Base-by-base conservation (phyloP, 306 rosid genomes). In the Notholithocarpus densiflorus region DNA sequence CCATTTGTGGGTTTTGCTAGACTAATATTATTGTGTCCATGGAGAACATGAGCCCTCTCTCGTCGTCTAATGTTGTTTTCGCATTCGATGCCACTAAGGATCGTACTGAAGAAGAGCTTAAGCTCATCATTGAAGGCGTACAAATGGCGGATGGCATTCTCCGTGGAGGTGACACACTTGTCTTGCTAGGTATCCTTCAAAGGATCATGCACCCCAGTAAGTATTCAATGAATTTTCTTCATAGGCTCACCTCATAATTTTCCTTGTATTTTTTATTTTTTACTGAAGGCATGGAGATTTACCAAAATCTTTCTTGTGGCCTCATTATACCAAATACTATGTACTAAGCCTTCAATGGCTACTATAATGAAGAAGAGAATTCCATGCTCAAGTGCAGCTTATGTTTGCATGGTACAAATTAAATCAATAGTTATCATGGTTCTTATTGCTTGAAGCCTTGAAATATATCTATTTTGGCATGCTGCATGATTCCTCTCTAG, bases 181-280 rank as follows among this genome's bases (percentile, higher is more conserved):
- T 93, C 68, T 83, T 88, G 70, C 87, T 94, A 5, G 90, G 89
- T 45, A 77, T 93, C 71, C 76, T 89, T 82, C 91, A 88, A 31
- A 88, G 62, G 81, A 82, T 88, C 23, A 85, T 85, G 72, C 90
- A 94, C 77, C 92, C 89, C 9, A 78, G 93, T 90, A 78, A 86
- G 97, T 82, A 34, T 71, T 53, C 24, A 12, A 64, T 20, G 9
- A 29, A 23, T 24, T 74, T 17, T 32, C n/a, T 26, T 17, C 14
- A 8, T 51, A 14, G 68, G 29, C n/a, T 56, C 68, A 6, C 2
- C 5, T 1, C 7, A 32, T 32, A 32, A 32, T 32, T 32, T 32
- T 32, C 37, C 37, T 32, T 32, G 8, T 64, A 1, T 61, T 62
- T 37, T 34, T 56, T 32, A 32, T 32, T 32, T 32, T 32, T 5